Conservation (phyloP, 192 early-diverging fungal genomes). For the Chytriomyces hyalinus region DNA sequence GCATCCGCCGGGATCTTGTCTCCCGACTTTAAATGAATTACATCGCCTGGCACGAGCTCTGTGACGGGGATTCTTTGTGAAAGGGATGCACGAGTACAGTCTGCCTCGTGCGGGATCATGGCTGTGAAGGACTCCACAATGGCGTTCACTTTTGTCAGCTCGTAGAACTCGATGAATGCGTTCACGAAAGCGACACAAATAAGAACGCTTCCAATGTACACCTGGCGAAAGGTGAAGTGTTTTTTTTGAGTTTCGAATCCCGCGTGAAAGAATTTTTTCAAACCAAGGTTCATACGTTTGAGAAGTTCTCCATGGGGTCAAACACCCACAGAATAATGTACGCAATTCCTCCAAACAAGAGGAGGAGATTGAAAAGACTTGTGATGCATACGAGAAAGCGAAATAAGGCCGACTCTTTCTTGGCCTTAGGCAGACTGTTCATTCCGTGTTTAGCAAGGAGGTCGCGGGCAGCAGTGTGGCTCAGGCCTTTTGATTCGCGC, state of each 20-base stretch:
- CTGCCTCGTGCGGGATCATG: constrained; percentile 48
- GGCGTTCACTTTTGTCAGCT: constrained; percentile 69
- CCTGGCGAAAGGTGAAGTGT: background rate
- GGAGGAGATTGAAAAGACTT: constrained; percentile 87
- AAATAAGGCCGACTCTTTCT: constrained; percentile 69
- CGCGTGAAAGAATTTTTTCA: background rate
- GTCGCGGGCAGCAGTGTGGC: constrained; percentile 24
- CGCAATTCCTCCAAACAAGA: constrained; percentile 80
- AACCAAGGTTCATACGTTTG: constrained; percentile 63
- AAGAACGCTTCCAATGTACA: constrained; percentile 57
- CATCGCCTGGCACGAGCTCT: constrained; percentile 54
- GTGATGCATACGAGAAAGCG: constrained; percentile 78
- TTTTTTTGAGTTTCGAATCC: constrained; percentile 1
- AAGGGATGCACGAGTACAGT: constrained; percentile 43
- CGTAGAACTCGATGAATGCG: constrained; percentile 62
- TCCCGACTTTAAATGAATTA: constrained; percentile 45
- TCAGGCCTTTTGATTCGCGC: constrained; percentile 39
- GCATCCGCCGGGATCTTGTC: constrained; percentile 56
- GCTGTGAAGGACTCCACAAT: constrained; percentile 78
- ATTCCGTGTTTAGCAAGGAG: constrained; percentile 36
- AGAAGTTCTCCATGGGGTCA: constrained; percentile 75
- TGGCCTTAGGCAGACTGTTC: constrained; percentile 79
- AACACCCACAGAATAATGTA: constrained; percentile 77
- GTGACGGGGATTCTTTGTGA: constrained; percentile 28
- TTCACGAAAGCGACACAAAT: constrained; percentile 60